These are phyloP conservation scores for Chrysoporthe cubensis DNA, from an alignment of 2,329 filamentous ascomycete species.

Conservation along the genomic window DNA sequence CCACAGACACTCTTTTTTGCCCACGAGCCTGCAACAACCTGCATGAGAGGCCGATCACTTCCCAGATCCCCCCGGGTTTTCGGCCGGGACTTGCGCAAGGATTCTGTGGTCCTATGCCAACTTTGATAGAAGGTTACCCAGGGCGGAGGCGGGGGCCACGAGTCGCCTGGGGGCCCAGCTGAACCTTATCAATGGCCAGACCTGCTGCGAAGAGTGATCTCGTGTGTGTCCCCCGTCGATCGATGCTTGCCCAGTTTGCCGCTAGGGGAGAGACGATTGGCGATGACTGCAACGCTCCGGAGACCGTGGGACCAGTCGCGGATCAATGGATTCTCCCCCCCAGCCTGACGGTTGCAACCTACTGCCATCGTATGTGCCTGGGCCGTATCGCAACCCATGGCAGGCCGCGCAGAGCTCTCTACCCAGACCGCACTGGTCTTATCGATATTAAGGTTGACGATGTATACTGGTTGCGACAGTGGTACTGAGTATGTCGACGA, in stretches of 20 bases:
- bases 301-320: neutral
- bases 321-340: neutral
- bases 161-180: neutral
- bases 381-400: neutral
- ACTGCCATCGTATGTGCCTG: no score
- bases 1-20: neutral
- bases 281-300: neutral
- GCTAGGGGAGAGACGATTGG: neutral
- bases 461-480: neutral
- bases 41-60: neutral
- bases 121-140: neutral
- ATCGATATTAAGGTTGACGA: neutral
- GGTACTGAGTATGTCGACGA: neutral
- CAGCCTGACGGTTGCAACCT: neutral
- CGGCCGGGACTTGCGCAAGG: neutral
- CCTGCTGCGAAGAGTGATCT: neutral
- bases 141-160: neutral
- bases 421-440: neutral
- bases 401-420: neutral
- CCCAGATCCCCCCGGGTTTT: neutral
- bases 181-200: neutral
- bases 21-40: neutral
- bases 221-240: neutral
- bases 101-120: slow-evolving; percentile 1
- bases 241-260: neutral